A percentile compares a stretch with the other conserved stretches of the same genome.
These are phyloP conservation scores for Colletotrichum sp. DNA, from an alignment of 2,329 filamentous ascomycete species.

Conservation along the genomic window DNA sequence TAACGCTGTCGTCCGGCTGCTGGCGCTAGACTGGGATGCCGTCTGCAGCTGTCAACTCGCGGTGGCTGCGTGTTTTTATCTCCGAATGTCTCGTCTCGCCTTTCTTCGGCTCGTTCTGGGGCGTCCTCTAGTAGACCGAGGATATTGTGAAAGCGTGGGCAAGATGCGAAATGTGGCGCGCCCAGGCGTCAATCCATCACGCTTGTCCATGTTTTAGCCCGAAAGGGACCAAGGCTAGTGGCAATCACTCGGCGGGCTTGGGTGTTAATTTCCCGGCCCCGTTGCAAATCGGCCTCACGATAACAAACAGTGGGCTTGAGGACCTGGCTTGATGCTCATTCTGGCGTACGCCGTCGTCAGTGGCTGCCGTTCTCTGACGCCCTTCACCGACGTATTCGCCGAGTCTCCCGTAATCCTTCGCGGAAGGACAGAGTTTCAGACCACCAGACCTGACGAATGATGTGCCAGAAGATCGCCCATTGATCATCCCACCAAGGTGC, in stretches of 20 bases:
- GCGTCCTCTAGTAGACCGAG: background rate
- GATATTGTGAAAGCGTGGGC: background rate
- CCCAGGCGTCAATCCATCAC: background rate
- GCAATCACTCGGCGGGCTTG: background rate
- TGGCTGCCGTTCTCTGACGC: background rate
- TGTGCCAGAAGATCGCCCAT: background rate
- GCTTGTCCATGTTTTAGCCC: background rate
- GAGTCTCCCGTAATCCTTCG: background rate
- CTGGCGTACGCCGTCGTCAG: background rate
- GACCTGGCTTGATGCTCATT: background rate
- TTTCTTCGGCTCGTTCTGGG: background rate
- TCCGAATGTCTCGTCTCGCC: background rate
- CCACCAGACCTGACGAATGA: background rate
- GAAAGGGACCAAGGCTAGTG: background rate
- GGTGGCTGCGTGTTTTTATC: background rate
- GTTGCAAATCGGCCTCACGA: background rate
- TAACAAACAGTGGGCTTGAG: background rate
- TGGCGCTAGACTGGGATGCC: background rate
- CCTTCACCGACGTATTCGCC: background rate
- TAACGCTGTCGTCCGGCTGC: background rate
- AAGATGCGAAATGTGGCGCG: background rate
- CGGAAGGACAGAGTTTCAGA: slow-evolving; percentile 3
- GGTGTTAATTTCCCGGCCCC: background rate
- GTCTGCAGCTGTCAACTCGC: slow-evolving; percentile 1
- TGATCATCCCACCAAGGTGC: background rate